Percentiles rank a stretch among this genome's conserved stretches.
These are phyloP conservation scores for Lipomyces spencermartinsiae DNA, from an alignment of 805 yeast genomes.

Conservation along the genomic window DNA sequence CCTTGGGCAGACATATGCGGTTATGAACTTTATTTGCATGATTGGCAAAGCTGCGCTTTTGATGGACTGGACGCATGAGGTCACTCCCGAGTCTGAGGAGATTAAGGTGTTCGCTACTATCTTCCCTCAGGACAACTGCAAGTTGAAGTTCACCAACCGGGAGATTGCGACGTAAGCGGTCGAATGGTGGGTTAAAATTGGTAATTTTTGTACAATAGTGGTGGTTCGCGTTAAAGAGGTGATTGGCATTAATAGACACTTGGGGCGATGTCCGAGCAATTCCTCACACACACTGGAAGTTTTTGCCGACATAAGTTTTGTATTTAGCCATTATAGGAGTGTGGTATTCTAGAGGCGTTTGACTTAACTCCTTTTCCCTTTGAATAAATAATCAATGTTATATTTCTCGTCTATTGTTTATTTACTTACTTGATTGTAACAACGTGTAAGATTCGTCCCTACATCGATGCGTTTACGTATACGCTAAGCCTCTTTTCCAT, in stretches of 20 bases:
- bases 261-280: not conserved
- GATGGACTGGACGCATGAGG: constrained; percentile 80
- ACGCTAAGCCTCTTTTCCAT: too few species aligned
- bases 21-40: constrained; percentile 85
- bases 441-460: not conserved
- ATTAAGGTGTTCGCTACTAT: constrained; percentile 97
- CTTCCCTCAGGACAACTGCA: constrained; percentile 95
- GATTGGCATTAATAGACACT: not conserved
- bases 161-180: constrained; percentile 25
- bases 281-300: not conserved
- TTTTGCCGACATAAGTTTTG: not conserved
- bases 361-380: not conserved
- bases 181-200: not conserved
- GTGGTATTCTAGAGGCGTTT: not conserved
- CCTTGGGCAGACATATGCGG: constrained; percentile 91
- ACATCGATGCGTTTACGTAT: not conserved
- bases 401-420: not conserved
- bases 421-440: too few species aligned
- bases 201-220: not conserved
- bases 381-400: not conserved
- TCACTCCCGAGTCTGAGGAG: constrained; percentile 85
- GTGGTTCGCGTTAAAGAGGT: not conserved
- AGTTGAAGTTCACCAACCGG: constrained; percentile 63
- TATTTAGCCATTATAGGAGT: not conserved
- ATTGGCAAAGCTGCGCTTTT: constrained; percentile 88